These are phyloP conservation scores for Diaporthe velutina DNA, from an alignment of 2,329 filamentous ascomycete genomes.

Conservation along the genomic window DNA sequence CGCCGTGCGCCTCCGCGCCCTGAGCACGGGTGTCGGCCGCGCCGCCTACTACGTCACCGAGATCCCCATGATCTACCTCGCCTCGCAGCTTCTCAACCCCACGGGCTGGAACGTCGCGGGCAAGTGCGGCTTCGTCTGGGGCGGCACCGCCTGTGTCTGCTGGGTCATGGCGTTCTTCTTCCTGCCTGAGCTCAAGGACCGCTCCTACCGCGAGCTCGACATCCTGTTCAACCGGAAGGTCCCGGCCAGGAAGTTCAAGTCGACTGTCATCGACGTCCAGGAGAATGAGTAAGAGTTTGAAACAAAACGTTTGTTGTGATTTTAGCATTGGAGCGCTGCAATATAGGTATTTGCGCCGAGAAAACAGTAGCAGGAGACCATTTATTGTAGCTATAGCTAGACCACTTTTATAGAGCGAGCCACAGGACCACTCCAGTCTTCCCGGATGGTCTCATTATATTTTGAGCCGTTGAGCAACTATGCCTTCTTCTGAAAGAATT, in stretches of 20 bases:
- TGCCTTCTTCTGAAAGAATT: too few relatives aligned
- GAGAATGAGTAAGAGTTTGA: constrained; percentile 52
- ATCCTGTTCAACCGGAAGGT: constrained; percentile 58
- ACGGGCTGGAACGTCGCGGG: constrained; percentile 57
- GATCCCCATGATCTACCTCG: constrained; percentile 75
- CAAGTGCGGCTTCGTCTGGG: constrained; percentile 64
- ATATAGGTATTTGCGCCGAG: too few relatives aligned
- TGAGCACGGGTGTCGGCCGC: constrained; percentile 76
- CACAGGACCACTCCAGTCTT: not conserved
- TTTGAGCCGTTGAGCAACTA: too few relatives aligned
- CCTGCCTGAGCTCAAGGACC: constrained; percentile 59
- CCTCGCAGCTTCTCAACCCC: constrained; percentile 72
- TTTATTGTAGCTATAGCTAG: too few relatives aligned
- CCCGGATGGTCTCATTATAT: not conserved
- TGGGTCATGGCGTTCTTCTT: constrained; percentile 56
- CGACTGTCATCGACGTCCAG: constrained; percentile 55
- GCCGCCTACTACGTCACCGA: constrained; percentile 73
- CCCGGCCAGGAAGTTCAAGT: constrained; percentile 58
- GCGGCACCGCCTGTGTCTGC: constrained; percentile 55
- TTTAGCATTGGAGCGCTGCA: not conserved
- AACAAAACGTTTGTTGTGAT: too few relatives aligned
- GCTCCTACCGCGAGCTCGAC: constrained; percentile 59
- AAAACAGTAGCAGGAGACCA: not conserved
- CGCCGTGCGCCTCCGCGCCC: constrained; percentile 71
- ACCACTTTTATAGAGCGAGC: not conserved